These are phyloP conservation scores for Phaeolepiota aurea DNA, from an alignment of 768 basidiomycete genomes.

Conservation along the genomic window DNA sequence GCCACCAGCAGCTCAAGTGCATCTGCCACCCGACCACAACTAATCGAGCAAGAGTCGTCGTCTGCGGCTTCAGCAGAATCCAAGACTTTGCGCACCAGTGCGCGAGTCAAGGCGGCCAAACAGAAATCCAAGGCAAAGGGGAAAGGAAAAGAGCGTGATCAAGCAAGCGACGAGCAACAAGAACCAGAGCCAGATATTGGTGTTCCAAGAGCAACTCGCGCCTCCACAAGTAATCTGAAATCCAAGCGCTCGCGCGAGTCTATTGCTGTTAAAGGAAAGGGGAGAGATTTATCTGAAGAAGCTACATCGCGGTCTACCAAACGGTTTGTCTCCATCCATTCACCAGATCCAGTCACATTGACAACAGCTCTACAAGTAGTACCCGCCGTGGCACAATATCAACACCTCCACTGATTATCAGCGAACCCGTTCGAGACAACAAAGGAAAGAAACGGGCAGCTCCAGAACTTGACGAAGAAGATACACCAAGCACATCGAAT, in stretches of 20 bases:
- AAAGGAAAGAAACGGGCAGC: slow-evolving; percentile 94
- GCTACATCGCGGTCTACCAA: slow-evolving; percentile 39
- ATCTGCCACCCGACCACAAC: slow-evolving; percentile 34
- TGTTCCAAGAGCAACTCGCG: slow-evolving; percentile 30
- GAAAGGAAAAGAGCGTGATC: slow-evolving; percentile 46
- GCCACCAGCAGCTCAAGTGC: slow-evolving; percentile 62
- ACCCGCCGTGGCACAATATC: slow-evolving; percentile 46
- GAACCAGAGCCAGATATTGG: slow-evolving; percentile 19
- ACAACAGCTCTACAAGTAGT: slow-evolving; percentile 30
- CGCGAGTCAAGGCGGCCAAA: slow-evolving; percentile 68
- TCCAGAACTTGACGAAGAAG: slow-evolving; percentile 72
- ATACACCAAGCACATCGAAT: slow-evolving; percentile 37
- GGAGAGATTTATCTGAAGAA: slow-evolving; percentile 51
- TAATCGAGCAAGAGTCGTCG: slow-evolving; percentile 29
- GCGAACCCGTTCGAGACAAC: slow-evolving; percentile 65
- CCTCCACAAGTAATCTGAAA: slow-evolving; percentile 27
- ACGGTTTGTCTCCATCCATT: slow-evolving; percentile 42
- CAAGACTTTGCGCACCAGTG: slow-evolving; percentile 63
- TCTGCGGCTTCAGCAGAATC: slow-evolving; percentile 35
- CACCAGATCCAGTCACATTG: slow-evolving; percentile 17
- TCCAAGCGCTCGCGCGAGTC: slow-evolving; percentile 49
- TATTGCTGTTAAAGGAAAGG: slow-evolving; percentile 50
- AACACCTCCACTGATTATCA: slow-evolving; percentile 48
- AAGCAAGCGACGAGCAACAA: slow-evolving; percentile 23
- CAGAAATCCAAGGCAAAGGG: slow-evolving; percentile 56